These are phyloP conservation scores for Pestalotiopsis sp. DNA, from an alignment of 2,329 filamentous ascomycete genomes.

Conservation along the genomic window DNA sequence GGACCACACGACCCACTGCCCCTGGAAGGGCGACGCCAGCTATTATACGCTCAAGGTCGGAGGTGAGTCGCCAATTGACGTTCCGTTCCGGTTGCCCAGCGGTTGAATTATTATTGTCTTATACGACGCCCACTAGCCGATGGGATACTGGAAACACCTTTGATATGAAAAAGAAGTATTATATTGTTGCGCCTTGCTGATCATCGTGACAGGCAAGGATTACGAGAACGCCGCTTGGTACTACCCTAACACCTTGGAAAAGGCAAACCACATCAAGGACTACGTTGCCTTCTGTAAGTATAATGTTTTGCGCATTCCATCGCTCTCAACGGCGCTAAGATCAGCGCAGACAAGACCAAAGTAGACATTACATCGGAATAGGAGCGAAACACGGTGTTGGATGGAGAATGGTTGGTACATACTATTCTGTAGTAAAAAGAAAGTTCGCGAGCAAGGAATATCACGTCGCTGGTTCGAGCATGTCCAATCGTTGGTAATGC, in stretches of 20 bases:
- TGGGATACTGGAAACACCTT: no score
- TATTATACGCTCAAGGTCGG: constrained; percentile 58
- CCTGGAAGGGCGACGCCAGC: constrained; percentile 59
- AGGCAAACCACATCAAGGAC: constrained; percentile 53
- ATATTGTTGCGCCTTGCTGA: not conserved
- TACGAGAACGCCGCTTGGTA: constrained; percentile 61
- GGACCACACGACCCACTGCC: constrained; percentile 50
- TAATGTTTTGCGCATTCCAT: not conserved
- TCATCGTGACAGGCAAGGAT: constrained; percentile 38
- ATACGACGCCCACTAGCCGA: no score
- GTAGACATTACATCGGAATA: constrained; percentile 21
- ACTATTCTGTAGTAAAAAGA: not conserved
- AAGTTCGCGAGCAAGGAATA: not conserved
- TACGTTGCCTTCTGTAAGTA: constrained; percentile 61
- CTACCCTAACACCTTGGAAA: constrained; percentile 52
- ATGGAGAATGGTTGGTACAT: no score
- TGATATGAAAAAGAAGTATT: no score
- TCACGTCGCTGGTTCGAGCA: not conserved
- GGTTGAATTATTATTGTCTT: no score
- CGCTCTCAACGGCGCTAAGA: not conserved
- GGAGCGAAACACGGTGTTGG: not conserved
- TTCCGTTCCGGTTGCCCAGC: no score
- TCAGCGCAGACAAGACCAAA: constrained; percentile 35
- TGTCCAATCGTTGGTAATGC: no score
- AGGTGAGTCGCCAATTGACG: constrained; percentile 30